Percentiles rank a stretch among this genome's conserved stretches.
Conservation (phyloP, 768 basidiomycete species). For the Podaxis mareebaensis region DNA sequence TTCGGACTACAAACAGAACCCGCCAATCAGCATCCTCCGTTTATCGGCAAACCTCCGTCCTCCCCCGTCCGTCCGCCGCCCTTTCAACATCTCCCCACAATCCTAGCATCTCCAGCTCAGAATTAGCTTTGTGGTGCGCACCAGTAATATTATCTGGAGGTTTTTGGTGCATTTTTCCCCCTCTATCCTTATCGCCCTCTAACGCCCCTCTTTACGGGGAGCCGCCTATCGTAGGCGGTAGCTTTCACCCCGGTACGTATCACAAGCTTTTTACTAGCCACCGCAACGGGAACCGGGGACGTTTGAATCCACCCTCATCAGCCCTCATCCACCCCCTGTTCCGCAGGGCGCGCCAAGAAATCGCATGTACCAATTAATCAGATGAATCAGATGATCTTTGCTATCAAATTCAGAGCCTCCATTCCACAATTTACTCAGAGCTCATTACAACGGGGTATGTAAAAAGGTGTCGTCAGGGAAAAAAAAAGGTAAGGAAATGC, state of each 20-base stretch:
- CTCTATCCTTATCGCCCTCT: background rate
- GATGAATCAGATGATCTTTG: background rate
- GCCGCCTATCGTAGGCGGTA: background rate
- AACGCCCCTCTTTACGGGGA: background rate
- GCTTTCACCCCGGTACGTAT: conserved; percentile 1
- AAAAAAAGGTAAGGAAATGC: background rate
- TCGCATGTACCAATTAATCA: background rate
- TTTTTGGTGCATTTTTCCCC: background rate
- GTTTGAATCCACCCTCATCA: background rate
- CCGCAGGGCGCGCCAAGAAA: background rate
- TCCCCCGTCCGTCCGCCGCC: background rate
- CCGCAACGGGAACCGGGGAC: conserved; percentile 1
- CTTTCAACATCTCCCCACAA: background rate
- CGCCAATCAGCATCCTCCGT: conserved; percentile 16
- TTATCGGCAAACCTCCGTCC: conserved; percentile 5
- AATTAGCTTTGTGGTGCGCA: background rate
- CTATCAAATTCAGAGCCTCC: background rate
- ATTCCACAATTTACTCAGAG: background rate
- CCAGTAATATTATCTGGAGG: background rate
- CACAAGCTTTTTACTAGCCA: background rate
- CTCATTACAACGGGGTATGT: conserved; percentile 13
- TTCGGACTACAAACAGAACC: conserved; percentile 33
- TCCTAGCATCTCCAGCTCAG: background rate
- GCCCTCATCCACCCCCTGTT: background rate
- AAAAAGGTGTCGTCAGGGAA: background rate